Percentiles rank a stretch among this genome's conserved stretches.
phyloP scores from a whole-genome alignment of 441 rosid genomes.

The Populus hybrid region DNA sequence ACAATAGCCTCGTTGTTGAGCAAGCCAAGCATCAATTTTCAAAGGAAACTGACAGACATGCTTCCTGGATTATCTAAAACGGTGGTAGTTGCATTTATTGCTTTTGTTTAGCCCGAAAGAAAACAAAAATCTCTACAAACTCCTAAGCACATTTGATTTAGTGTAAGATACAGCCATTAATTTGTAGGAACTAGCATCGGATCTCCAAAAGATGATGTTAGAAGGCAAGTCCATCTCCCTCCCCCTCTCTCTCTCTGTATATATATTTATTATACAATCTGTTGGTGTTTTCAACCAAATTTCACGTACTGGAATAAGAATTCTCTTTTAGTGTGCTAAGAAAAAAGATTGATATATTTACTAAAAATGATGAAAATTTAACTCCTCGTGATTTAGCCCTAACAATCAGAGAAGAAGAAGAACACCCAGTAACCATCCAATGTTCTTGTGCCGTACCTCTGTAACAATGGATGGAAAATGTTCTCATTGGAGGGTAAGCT shows the following conservation, averaged over 20 bases:
- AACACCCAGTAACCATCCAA: neutral
- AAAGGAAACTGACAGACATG: constrained; percentile 25
- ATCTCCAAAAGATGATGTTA: neutral
- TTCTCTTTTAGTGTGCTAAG: too few relatives aligned
- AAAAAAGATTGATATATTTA: too few relatives aligned
- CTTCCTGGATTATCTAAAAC: constrained; percentile 13
- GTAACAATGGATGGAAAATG: neutral
- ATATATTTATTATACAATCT: too few relatives aligned
- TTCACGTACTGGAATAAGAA: too few relatives aligned
- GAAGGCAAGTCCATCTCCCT: neutral
- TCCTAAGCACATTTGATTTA: constrained; percentile 26
- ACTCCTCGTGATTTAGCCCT: neutral
- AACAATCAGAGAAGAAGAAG: neutral
- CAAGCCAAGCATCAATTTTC: constrained; percentile 9
- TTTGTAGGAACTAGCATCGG: neutral
- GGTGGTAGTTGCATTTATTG: neutral
- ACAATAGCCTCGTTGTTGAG: neutral
- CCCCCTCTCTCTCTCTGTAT: neutral
- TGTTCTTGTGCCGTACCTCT: neutral
- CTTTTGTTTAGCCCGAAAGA: constrained; percentile 7
- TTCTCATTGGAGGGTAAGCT: too few relatives aligned
- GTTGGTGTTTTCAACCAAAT: too few relatives aligned
- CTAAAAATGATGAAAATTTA: too few relatives aligned
- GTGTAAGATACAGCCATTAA: neutral
- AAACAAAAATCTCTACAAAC: constrained; percentile 28